Evolutionary conservation across 2,329 filamentous ascomycete genomes (phyloP).

Genomic region (Fusarium luffae): DNA sequence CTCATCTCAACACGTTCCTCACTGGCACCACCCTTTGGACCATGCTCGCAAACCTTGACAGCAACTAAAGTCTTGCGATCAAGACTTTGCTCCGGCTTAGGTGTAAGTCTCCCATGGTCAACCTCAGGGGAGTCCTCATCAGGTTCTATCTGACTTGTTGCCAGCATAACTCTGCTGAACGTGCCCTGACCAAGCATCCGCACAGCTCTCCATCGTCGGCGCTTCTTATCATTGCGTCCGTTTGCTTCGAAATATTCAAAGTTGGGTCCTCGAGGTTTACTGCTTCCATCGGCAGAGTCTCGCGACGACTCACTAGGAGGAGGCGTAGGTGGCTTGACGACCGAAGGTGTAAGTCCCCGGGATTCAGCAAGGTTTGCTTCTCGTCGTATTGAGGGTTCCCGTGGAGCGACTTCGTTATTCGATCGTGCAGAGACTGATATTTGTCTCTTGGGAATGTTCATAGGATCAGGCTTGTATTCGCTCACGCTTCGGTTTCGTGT

Average conservation of each 20-base stretch:
- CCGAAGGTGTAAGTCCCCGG: conserved; percentile 73
- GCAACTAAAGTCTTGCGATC: conserved; percentile 87
- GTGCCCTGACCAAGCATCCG: conserved; percentile 89
- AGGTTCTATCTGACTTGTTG: conserved; percentile 76
- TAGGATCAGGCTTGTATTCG: conserved; percentile 82
- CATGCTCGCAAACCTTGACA: conserved; percentile 95
- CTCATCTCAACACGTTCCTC: conserved; percentile 94
- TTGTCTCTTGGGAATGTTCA: conserved; percentile 76
- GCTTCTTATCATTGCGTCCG: conserved; percentile 74
- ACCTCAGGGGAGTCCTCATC: conserved; percentile 57
- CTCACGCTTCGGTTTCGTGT: conserved; percentile 84
- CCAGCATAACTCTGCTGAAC: conserved; percentile 93
- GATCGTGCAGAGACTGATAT: conserved; percentile 75
- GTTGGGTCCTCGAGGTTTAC: conserved; percentile 54
- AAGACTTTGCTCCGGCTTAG: conserved; percentile 48
- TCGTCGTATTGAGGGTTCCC: conserved; percentile 68
- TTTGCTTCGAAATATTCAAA: conserved; percentile 77
- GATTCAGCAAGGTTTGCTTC: conserved; percentile 85
- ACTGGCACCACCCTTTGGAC: conserved; percentile 90
- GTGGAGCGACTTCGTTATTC: conserved; percentile 48
- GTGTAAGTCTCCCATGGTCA: conserved; percentile 48
- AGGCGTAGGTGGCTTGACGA: conserved; percentile 79
- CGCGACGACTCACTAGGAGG: conserved; percentile 79
- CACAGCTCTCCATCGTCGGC: conserved; percentile 81
- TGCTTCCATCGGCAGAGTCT: conserved; percentile 55